phyloP scores from a whole-genome alignment of 352 stramenopile species.

The Halophytophthora polymorphica region DNA sequence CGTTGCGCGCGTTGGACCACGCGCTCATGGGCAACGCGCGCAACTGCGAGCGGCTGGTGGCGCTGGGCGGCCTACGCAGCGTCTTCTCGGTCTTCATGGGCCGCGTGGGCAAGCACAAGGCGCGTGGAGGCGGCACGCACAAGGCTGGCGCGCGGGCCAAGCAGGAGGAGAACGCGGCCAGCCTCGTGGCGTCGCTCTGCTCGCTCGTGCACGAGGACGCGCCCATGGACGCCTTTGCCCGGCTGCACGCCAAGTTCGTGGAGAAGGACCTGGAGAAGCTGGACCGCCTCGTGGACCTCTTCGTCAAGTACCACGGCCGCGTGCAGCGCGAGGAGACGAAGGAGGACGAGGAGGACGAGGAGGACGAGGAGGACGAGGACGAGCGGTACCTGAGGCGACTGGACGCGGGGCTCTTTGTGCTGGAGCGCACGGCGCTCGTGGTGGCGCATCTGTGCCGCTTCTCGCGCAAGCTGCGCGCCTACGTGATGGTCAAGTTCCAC shows the following conservation, averaged over 20 bases:
- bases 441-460: constrained; percentile 61
- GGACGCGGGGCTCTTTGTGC: constrained; percentile 74
- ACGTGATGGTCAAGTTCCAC: constrained; percentile 75
- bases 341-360: constrained; percentile 29
- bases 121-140: constrained; percentile 24
- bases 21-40: constrained; percentile 51
- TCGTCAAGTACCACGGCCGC: constrained; percentile 65
- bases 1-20: constrained; percentile 55
- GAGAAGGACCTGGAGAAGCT: constrained; percentile 83
- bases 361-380: constrained; percentile 45
- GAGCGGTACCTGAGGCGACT: constrained; percentile 58
- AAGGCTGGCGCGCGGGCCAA: constrained; percentile 30
- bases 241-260: constrained; percentile 79
- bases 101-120: constrained; percentile 36
- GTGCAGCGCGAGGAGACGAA: constrained; percentile 33
- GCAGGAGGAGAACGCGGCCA: constrained; percentile 64
- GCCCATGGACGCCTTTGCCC: constrained; percentile 51
- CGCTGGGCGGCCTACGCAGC: constrained; percentile 57
- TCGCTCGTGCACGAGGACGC: constrained; percentile 42
- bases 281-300: constrained; percentile 74
- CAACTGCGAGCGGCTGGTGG: constrained; percentile 70
- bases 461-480: constrained; percentile 59
- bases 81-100: constrained; percentile 80
- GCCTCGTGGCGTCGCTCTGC: constrained; percentile 67
- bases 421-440: constrained; percentile 68